These are phyloP conservation scores for Fusarium sacchari DNA, from an alignment of 2,329 filamentous ascomycete genomes.

Conservation along the genomic window DNA sequence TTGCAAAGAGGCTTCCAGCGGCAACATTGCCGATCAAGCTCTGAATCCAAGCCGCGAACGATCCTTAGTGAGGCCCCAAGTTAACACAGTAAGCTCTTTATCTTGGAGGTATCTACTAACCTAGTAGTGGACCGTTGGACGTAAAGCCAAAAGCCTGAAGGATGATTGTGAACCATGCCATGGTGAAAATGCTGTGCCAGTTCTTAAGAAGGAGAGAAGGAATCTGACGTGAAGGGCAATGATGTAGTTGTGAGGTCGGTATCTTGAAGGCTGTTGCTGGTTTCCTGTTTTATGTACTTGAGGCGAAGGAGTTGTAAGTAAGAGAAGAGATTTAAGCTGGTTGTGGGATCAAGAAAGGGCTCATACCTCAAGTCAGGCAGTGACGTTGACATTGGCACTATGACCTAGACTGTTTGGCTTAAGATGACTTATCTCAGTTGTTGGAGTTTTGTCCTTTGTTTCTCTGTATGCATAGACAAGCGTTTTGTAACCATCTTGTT, in stretches of 20 bases:
- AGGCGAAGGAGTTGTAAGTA: neutral
- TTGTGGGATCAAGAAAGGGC: neutral
- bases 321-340: neutral
- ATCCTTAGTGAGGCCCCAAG: neutral
- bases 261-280: neutral
- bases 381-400: rapidly evolving
- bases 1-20: neutral
- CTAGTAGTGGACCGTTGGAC: neutral
- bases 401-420: neutral
- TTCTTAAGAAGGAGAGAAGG: neutral
- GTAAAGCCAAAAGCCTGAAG: neutral
- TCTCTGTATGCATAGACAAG: neutral
- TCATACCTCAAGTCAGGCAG: neutral
- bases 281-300: neutral
- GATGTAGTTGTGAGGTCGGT: neutral
- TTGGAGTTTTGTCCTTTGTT: rapidly evolving
- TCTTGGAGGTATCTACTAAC: neutral
- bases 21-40: neutral
- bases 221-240: neutral
- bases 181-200: neutral
- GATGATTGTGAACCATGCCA: neutral
- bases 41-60: rapidly evolving
- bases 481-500: neutral
- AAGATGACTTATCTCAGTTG: neutral
- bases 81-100: neutral